These are phyloP conservation scores for Apostasia shenzhenica DNA, from an alignment of 106 monocot species.

Conservation along the genomic window DNA sequence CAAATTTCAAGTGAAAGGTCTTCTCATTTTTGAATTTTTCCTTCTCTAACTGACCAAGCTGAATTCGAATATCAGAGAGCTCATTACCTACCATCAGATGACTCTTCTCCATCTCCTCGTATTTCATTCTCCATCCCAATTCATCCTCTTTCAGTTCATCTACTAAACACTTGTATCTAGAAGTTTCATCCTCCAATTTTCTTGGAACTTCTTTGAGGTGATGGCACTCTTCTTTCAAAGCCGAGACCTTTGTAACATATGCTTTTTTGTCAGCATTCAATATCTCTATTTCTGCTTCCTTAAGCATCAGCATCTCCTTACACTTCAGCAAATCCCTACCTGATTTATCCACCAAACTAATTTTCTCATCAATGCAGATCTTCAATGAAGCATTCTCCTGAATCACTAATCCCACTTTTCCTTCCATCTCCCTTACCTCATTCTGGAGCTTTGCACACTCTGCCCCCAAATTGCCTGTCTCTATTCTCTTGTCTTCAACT, in stretches of 20 bases:
- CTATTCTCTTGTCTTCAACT: background rate
- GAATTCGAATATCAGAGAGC: background rate
- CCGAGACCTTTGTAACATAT: background rate
- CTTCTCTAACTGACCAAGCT: slow-evolving; percentile 9
- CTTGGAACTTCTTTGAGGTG: background rate
- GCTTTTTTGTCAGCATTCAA: background rate
- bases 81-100: background rate
- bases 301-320: background rate
- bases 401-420: background rate
- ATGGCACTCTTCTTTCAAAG: slow-evolving; percentile 8
- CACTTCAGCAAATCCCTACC: background rate
- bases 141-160: slow-evolving; percentile 10
- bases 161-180: background rate
- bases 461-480: background rate
- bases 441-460: slow-evolving; percentile 12
- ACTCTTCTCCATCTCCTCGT: slow-evolving; percentile 12
- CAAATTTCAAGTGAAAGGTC: background rate
- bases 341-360: background rate
- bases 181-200: slow-evolving; percentile 1
- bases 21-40: slow-evolving; percentile 1
- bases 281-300: background rate
- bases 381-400: slow-evolving; percentile 9
- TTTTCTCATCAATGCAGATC: background rate
- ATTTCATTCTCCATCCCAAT: background rate
- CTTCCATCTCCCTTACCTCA: slow-evolving; percentile 2